Evolutionary conservation across 2,329 filamentous ascomycete species (phyloP).

Genomic region (Colletotrichum plurivorum): DNA sequence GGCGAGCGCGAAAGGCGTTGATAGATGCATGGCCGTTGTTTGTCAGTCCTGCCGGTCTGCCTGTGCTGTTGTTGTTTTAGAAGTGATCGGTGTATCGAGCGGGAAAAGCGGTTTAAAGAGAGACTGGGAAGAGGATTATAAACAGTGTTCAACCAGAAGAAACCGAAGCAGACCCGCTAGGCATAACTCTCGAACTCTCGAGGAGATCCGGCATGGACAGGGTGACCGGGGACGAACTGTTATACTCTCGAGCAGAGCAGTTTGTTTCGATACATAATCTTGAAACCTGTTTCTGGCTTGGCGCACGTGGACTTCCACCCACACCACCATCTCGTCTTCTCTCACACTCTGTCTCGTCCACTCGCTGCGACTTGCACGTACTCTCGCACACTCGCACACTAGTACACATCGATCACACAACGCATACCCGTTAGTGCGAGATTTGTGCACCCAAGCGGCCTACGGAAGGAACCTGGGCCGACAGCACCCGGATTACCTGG

Average conservation of each 20-base stretch:
- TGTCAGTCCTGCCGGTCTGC: neutral
- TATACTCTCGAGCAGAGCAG: constrained; percentile 34
- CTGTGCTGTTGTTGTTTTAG: neutral
- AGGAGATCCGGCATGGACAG: neutral
- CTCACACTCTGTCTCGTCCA: constrained; percentile 12
- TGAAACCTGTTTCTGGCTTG: constrained; percentile 39
- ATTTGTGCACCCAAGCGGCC: constrained; percentile 30
- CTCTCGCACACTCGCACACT: constrained; percentile 1
- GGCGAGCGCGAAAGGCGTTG: neutral
- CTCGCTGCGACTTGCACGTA: constrained; percentile 9
- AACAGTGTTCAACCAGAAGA: constrained; percentile 6
- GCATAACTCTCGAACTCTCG: neutral
- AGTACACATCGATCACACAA: constrained; percentile 15
- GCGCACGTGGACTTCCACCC: constrained; percentile 36
- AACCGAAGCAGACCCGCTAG: constrained; percentile 1
- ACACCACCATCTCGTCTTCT: constrained; percentile 10
- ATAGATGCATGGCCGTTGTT: constrained; percentile 11
- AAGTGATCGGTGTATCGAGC: neutral
- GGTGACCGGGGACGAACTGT: constrained; percentile 35
- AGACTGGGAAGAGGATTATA: constrained; percentile 5
- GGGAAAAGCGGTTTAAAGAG: neutral
- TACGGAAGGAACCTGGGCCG: constrained; percentile 30
- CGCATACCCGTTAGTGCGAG: neutral
- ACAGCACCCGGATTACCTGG: constrained; percentile 19
- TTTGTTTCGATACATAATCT: constrained; percentile 36